Evolutionary conservation across 1,284 basidiomycete species (phyloP).

Genomic region (Coniferiporia weirii): DNA sequence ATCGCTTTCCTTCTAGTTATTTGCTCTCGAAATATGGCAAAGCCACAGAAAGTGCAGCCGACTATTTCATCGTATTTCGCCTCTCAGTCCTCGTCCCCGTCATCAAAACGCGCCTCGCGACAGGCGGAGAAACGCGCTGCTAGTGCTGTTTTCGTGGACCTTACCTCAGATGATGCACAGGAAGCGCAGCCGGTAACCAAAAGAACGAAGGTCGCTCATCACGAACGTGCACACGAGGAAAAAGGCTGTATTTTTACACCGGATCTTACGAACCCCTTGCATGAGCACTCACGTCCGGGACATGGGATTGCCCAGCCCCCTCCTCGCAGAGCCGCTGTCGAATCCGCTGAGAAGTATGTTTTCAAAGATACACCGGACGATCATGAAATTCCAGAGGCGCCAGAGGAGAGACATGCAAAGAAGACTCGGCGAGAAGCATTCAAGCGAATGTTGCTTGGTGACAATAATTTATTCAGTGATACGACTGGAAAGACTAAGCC

Average conservation of each 20-base stretch:
- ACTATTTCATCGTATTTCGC: slow-evolving; percentile 21
- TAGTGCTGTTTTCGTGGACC: slow-evolving; percentile 13
- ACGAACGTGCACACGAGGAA: not conserved
- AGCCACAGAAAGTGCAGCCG: slow-evolving; percentile 13
- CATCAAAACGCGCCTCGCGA: slow-evolving; percentile 6
- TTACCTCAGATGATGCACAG: slow-evolving; percentile 10
- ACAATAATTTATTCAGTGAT: slow-evolving; percentile 34
- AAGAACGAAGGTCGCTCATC: not conserved
- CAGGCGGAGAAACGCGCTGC: slow-evolving; percentile 9
- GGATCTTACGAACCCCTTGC: slow-evolving; percentile 13
- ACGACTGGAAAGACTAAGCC: not conserved
- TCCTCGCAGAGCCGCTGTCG: not conserved
- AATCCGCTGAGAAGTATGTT: slow-evolving; percentile 1
- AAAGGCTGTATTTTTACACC: not conserved
- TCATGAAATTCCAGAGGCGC: slow-evolving; percentile 1
- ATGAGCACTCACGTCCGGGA: not conserved
- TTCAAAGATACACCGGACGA: not conserved
- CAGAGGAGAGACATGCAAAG: slow-evolving; percentile 15
- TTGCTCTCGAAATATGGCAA: not conserved
- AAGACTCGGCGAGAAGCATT: slow-evolving; percentile 41
- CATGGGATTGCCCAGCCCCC: not conserved
- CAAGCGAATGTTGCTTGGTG: slow-evolving; percentile 48
- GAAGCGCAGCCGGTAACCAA: slow-evolving; percentile 1
- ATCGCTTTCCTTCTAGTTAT: not conserved
- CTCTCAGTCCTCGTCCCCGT: not conserved